Evolutionary conservation across 331 rosid genomes (phyloP).

Genomic region (Quercus tomentella): DNA sequence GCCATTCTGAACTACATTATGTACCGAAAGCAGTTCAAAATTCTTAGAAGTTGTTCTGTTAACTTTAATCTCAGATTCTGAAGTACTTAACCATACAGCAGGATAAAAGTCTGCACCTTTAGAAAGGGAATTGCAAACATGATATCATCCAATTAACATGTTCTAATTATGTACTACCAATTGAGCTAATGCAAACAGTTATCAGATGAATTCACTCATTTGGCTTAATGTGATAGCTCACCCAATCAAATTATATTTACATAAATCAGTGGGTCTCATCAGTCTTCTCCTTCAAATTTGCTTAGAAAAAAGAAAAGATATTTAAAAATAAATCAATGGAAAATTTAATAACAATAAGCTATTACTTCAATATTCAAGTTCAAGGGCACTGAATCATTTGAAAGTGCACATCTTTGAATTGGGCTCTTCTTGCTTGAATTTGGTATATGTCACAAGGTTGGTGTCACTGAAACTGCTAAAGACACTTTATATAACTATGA

Average conservation of each 20-base stretch:
- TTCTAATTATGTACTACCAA: not conserved
- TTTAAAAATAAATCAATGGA: not conserved
- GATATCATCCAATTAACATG: not conserved
- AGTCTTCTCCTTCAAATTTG: not conserved
- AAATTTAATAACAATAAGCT: not conserved
- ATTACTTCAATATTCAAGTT: not conserved
- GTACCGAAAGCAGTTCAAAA: not conserved
- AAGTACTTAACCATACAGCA: not conserved
- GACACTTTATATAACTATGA: slow-evolving; percentile 10
- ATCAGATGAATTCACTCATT: not conserved
- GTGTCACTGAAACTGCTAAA: not conserved
- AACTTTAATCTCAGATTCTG: not conserved
- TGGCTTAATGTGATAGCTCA: not conserved
- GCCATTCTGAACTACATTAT: not conserved
- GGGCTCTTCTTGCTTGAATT: not conserved
- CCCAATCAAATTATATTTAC: not conserved
- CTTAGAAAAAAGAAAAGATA: not conserved
- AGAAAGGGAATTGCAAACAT: not conserved
- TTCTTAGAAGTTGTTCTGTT: not conserved
- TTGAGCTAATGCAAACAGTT: not conserved
- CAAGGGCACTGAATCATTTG: not conserved
- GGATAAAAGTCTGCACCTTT: not conserved
- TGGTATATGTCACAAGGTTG: not conserved
- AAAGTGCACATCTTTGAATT: not conserved
- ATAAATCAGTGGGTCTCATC: not conserved